Conservation (phyloP, 2,329 filamentous ascomycete genomes). For the Neopestalotiopsis clavispora region DNA sequence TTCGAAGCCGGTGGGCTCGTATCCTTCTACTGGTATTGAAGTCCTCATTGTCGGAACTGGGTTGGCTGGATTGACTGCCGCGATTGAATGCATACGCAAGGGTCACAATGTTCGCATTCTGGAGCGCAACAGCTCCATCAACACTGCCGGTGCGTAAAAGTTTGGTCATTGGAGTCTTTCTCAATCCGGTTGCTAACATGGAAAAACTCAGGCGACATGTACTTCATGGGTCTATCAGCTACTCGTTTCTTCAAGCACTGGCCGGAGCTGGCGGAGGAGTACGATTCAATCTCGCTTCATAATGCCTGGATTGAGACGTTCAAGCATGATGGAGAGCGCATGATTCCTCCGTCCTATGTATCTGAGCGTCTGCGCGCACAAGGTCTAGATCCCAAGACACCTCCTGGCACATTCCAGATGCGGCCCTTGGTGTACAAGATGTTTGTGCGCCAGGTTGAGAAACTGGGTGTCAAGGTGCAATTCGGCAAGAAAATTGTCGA, state of each 20-base stretch:
- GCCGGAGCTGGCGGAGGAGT: constrained; percentile 56
- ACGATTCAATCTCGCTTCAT: constrained; percentile 55
- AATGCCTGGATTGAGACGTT: constrained; percentile 61
- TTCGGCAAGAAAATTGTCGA: constrained; percentile 52
- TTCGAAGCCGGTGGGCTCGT: constrained; percentile 55
- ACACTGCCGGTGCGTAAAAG: constrained; percentile 51
- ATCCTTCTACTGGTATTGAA: constrained; percentile 50
- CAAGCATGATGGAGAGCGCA: constrained; percentile 55
- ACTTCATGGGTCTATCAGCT: constrained; percentile 62
- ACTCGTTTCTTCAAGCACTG: constrained; percentile 60
- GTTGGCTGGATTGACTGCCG: constrained; percentile 64
- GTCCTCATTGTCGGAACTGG: constrained; percentile 60
- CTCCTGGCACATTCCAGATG: constrained; percentile 61
- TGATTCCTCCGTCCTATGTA: constrained; percentile 53
- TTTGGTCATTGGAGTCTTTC: not conserved
- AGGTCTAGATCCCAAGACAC: constrained; percentile 46
- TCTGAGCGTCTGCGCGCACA: constrained; percentile 50
- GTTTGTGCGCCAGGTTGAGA: constrained; percentile 54
- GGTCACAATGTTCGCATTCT: constrained; percentile 58
- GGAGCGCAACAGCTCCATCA: constrained; percentile 53
- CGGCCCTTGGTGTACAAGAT: constrained; percentile 60
- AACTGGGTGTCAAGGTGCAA: constrained; percentile 50
- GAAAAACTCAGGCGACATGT: constrained; percentile 56
- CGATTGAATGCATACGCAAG: constrained; percentile 64
- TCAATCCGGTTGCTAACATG: constrained; percentile 18